These are phyloP conservation scores for Chlorophyllum brunneum DNA, from an alignment of 768 basidiomycete genomes.

Conservation along the genomic window DNA sequence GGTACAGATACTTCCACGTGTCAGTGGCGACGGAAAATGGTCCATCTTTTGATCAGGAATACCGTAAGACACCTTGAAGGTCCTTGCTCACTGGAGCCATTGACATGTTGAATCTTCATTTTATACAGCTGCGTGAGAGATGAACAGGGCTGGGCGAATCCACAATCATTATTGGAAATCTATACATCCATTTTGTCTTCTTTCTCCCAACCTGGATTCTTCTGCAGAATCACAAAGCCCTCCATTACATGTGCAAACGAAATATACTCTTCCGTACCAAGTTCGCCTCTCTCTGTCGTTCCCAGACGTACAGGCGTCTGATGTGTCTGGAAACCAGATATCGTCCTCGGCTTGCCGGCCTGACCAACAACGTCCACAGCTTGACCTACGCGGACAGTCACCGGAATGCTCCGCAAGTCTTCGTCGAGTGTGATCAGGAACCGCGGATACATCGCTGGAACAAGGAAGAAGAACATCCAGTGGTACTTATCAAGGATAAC, in stretches of 20 bases:
- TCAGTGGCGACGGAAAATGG: no score
- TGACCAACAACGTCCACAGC: constrained; percentile 97
- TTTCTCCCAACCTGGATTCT: constrained; percentile 88
- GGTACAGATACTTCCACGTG: no score
- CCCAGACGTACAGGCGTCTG: constrained; percentile 94
- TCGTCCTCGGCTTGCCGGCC: constrained; percentile 94
- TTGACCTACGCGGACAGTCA: constrained; percentile 95
- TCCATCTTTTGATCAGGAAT: no score
- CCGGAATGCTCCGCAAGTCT: constrained; percentile 77
- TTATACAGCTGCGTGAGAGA: not conserved
- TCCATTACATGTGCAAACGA: constrained; percentile 88
- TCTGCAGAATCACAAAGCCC: constrained; percentile 87
- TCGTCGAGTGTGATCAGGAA: constrained; percentile 98
- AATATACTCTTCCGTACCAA: constrained; percentile 96
- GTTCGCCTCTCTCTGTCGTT: constrained; percentile 90
- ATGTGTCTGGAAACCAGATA: constrained; percentile 98
- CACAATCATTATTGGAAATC: not conserved
- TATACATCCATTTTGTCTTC: constrained; percentile 74
- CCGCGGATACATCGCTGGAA: constrained; percentile 95
- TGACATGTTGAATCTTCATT: not conserved
- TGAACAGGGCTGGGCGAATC: not conserved
- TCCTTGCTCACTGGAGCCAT: no score
- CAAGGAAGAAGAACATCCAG: constrained; percentile 98
- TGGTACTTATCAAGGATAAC: constrained; percentile 94
- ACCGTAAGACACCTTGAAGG: no score